Evolutionary conservation across 495 filamentous ascomycete genomes (phyloP).

Genomic region (Podospora conica): DNA sequence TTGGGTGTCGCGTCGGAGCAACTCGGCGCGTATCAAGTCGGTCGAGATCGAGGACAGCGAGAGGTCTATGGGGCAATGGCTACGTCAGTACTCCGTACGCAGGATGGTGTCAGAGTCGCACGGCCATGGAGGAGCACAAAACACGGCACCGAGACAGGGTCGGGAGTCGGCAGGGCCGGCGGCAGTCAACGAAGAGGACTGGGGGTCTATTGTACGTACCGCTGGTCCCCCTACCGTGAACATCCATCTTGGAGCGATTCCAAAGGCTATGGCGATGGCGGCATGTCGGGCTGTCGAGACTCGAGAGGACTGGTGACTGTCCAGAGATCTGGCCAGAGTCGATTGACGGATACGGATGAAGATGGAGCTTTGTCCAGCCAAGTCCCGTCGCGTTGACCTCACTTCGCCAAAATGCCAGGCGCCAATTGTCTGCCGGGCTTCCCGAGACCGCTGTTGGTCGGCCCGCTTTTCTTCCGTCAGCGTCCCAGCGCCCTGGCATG

Average conservation of each 20-base stretch:
- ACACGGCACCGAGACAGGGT: neutral
- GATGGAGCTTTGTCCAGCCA: neutral
- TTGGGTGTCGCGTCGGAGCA: constrained; percentile 36
- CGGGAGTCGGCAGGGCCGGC: neutral
- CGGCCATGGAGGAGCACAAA: neutral
- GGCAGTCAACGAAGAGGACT: neutral
- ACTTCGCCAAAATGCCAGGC: neutral
- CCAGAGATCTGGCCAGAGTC: neutral
- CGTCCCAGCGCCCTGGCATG: neutral
- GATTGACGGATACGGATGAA: no score
- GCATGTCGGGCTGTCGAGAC: neutral
- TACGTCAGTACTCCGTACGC: constrained; percentile 1
- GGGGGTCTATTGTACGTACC: neutral
- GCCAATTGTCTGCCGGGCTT: neutral
- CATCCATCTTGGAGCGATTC: neutral
- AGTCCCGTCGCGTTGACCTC: neutral
- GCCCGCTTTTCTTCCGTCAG: constrained; percentile 2
- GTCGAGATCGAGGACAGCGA: constrained; percentile 47
- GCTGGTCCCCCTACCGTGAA: neutral
- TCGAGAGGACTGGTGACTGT: neutral
- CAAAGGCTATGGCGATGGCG: neutral
- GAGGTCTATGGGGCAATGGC: constrained; percentile 14
- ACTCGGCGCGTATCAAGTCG: constrained; percentile 45
- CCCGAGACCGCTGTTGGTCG: neutral
- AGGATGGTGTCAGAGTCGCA: neutral